Evolutionary conservation across 331 rosid genomes (phyloP).

Genomic region (Arachis monticola): DNA sequence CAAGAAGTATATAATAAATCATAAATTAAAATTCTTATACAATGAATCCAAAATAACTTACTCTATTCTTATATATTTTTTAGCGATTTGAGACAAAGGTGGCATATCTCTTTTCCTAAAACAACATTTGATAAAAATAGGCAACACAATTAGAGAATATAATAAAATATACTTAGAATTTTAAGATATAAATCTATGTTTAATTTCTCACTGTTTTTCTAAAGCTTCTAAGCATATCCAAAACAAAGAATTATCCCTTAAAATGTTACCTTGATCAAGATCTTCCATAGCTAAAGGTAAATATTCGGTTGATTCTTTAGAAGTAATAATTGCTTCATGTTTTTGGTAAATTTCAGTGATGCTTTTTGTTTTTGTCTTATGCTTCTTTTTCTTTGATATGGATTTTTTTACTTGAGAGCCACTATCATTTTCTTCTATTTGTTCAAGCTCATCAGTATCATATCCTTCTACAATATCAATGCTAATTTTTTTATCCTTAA

Average conservation of each 20-base stretch:
- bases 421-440: conserved; percentile 28
- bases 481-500: conserved; percentile 56
- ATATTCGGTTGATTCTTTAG: conserved; percentile 51
- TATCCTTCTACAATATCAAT: conserved; percentile 49
- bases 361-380: conserved; percentile 53
- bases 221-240: conserved; percentile 83
- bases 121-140: conserved; percentile 39
- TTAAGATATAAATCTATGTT: conserved; percentile 28
- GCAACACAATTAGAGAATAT: background rate
- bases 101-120: conserved; percentile 68
- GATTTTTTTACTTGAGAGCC: conserved; percentile 51
- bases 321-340: conserved; percentile 46
- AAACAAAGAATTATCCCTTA: conserved; percentile 59
- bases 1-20: background rate
- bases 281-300: conserved; percentile 60
- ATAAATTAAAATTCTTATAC: background rate
- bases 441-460: conserved; percentile 52
- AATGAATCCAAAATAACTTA: conserved; percentile 48
- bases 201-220: conserved; percentile 68
- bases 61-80: conserved; percentile 69
- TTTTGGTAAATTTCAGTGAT: conserved; percentile 56
- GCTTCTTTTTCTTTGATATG: conserved; percentile 56
- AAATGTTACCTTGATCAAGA: conserved; percentile 42
- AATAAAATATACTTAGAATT: conserved; percentile 6
- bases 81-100: conserved; percentile 62